These are phyloP conservation scores for Neurospora sublineolata DNA, from an alignment of 495 filamentous ascomycete genomes.

Conservation along the genomic window DNA sequence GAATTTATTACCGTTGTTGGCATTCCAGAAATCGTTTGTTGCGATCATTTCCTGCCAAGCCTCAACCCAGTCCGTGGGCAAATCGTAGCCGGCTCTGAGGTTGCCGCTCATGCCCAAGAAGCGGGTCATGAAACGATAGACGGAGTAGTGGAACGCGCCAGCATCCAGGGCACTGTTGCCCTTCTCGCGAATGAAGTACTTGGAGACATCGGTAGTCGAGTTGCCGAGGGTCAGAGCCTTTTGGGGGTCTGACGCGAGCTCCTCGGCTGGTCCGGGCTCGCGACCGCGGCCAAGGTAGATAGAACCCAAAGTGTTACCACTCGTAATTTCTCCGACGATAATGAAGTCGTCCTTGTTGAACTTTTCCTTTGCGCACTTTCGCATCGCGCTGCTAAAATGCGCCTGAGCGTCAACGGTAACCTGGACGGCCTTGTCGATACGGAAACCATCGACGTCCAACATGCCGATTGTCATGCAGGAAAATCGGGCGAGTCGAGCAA, in stretches of 20 bases:
- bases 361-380: constrained; percentile 42
- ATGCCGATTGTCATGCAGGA: constrained; percentile 54
- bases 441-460: constrained; percentile 60
- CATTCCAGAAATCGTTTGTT: constrained; percentile 55
- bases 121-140: constrained; percentile 56
- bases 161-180: constrained; percentile 51
- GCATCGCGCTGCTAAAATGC: constrained; percentile 40
- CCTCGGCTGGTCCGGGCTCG: constrained; percentile 37
- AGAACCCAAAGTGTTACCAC: constrained; percentile 51
- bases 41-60: constrained; percentile 49
- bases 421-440: constrained; percentile 59
- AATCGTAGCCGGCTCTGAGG: constrained; percentile 48
- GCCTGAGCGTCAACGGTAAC: constrained; percentile 54
- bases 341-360: constrained; percentile 54
- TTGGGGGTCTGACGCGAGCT: neutral
- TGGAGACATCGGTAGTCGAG: constrained; percentile 28
- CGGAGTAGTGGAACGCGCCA: constrained; percentile 59
- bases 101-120: constrained; percentile 57
- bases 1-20: constrained; percentile 51
- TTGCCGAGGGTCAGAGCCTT: constrained; percentile 34
- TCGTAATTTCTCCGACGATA: constrained; percentile 53
- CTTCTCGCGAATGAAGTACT: constrained; percentile 46
- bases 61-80: constrained; percentile 49
- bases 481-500: constrained; percentile 47
- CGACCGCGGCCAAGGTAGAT: constrained; percentile 58